A percentile compares a stretch with the other conserved stretches of the same genome.
These are phyloP conservation scores for Chrysanthemum seticuspe DNA, from an alignment of 129 eudicot genomes.

Conservation along the genomic window DNA sequence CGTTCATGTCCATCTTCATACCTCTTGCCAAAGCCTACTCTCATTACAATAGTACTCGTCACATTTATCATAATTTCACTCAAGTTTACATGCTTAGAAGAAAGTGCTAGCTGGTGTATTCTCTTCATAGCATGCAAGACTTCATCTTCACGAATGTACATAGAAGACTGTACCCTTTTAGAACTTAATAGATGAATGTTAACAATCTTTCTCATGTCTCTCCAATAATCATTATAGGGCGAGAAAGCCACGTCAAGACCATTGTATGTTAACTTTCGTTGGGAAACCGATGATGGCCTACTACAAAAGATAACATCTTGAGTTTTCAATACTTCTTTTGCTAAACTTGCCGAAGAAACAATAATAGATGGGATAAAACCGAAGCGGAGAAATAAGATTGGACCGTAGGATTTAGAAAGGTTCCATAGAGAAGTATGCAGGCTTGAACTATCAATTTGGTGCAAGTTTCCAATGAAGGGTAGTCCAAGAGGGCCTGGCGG, in stretches of 20 bases:
- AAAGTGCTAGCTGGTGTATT: conserved; percentile 14
- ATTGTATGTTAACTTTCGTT: conserved; percentile 30
- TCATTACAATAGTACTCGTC: conserved; percentile 14
- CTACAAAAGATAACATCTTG: conserved; percentile 40
- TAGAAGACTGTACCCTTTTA: conserved; percentile 34
- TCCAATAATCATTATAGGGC: conserved; percentile 32
- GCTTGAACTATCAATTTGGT: conserved; percentile 26
- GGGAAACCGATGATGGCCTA: conserved; percentile 31
- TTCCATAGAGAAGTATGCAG: conserved; percentile 26
- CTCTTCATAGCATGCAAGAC: conserved; percentile 18
- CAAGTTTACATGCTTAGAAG: conserved; percentile 23
- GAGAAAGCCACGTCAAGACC: conserved; percentile 28
- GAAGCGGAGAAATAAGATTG: conserved; percentile 24
- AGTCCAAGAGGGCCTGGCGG: conserved; percentile 51
- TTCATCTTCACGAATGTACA: conserved; percentile 31
- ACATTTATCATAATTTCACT: conserved; percentile 11
- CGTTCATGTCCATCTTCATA: conserved; percentile 22
- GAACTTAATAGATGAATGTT: conserved; percentile 20
- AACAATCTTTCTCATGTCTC: conserved; percentile 37
- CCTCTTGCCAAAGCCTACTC: conserved; percentile 34
- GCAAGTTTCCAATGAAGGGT: conserved; percentile 46
- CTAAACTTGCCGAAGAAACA: conserved; percentile 35
- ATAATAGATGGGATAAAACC: conserved; percentile 36
- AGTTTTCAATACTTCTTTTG: conserved; percentile 29
- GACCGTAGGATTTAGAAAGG: conserved; percentile 41